Base-by-base conservation (phyloP, 2,329 filamentous ascomycete species). In the Thielaviopsis musarum region DNA sequence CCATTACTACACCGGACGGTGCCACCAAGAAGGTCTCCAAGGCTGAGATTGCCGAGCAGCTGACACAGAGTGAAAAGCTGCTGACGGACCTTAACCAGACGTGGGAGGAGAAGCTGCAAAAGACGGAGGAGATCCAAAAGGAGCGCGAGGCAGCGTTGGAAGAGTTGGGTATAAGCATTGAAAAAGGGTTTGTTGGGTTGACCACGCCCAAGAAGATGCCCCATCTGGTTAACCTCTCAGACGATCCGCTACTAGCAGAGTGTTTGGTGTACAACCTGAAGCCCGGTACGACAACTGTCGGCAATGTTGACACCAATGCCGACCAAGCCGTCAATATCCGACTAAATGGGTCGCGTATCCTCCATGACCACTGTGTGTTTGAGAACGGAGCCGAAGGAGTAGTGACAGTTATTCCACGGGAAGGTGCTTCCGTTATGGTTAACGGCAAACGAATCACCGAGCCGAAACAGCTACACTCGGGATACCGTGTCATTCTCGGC, bases 201-300 rank as follows among this genome's bases (percentile, higher is more conserved):
- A 91, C 89, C 62, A 97, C 91, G 21, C 93, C 93, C 0, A 98
- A 98, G 75, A 96, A 96, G 73, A 98, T 97, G 88, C 93, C 93
- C 9, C 93, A 98, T 82, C 74, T 98, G 72, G 93, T 98, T 72
- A 98, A 98, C 70, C 74, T 98, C 65, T 96, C 91, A n/a, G 88
- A 93, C 68, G 88, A 93, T 68, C 93, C 93, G 9, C 77, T 98
- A 34, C 78, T 98, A 52, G 91, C 91, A 5, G 93, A 98, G 73
- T 98, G 93, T 72, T 75, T 98, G 61, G 89, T 98, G 48, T 98
- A 98, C 74, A 98, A 98, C 67, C 80, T 98, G 65, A 98, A 98
- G 71, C 91, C 93, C 6, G 93, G 93, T 34, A 87, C 83, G 9
- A 98, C 93, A 0, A 91, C 88, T 0, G 93, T 98, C 21, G 93